Base-by-base conservation (phyloP, 192 early-diverging fungal species). In the Chytriomyces hyalinus region DNA sequence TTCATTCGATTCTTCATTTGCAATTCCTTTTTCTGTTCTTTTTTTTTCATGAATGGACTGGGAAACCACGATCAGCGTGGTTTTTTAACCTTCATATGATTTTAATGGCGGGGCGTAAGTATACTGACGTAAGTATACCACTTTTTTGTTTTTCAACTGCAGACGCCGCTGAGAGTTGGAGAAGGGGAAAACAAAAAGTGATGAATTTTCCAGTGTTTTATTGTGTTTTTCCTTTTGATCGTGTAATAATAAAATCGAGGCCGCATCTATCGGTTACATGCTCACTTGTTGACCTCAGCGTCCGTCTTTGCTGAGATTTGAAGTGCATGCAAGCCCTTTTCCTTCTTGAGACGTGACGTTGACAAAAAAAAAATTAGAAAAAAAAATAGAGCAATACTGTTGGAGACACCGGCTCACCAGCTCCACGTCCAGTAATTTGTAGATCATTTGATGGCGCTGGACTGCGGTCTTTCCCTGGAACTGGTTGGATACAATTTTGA, bases 261-360 rank as follows among this genome's bases (percentile, higher is more conserved):
- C 36, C 36, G 36, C 36, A 36, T 36, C 36, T 36, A 36, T 36
- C 36, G 36, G 36, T 36, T 64, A 64, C 10, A 22, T 64, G 11
- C 11, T 51, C 11, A 70, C n/a, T 75, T 75, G 49, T 48, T 66
- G 6, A 49, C 76, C 61, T 95, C 93, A 7, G 80, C 81, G 1
- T 85, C 86, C 2, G 93, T 94, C 83, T 91, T 92, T 5, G 94
- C 94, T 22, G 86, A 90, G 57, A 96, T 85, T 8, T 90, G 83
- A 63, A 96, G 80, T 6, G 94, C 94, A 75, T 96, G 94, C 13
- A 96, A 79, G 43, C 85, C 85, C 48, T 74, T 75, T 22, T 77
- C 69, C 5, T 89, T 84, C 36, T 36, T 36, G 36, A 36, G 36
- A 36, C 36, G 36, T 36, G 36, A 36, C 0, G 36, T 36, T 36